phyloP scores from a whole-genome alignment of 1,139 yeast genomes.

The Tardiomyces blankii region DNA sequence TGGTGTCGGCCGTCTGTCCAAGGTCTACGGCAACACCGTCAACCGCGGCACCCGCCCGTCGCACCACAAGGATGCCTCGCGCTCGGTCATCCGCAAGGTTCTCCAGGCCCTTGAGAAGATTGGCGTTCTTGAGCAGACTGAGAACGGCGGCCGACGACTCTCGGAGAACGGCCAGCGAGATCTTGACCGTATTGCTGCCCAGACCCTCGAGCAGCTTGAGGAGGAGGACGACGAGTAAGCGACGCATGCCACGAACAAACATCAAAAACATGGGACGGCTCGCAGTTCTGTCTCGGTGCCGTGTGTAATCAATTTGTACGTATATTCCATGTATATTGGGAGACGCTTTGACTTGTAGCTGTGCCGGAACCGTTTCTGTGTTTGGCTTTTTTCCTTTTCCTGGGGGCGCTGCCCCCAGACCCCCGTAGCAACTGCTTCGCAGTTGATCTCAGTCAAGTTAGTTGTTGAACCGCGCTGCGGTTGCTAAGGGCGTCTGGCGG shows the following conservation, averaged over 20 bases:
- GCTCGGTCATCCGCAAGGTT: conserved; percentile 97
- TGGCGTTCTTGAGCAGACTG: conserved; percentile 92
- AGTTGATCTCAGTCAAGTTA: too few relatives aligned
- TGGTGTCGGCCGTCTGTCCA: conserved; percentile 99
- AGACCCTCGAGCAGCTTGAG: conserved; percentile 89
- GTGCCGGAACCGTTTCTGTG: too few relatives aligned
- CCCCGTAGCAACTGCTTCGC: too few relatives aligned
- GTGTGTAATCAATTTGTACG: neutral
- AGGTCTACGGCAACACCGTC: conserved; percentile 97
- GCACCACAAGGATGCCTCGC: conserved; percentile 98
- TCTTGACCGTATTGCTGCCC: conserved; percentile 99
- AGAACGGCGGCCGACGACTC: conserved; percentile 99
- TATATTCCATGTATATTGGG: neutral
- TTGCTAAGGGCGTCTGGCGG: too few relatives aligned
- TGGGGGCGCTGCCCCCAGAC: too few relatives aligned
- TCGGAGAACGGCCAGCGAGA: conserved; percentile 99
- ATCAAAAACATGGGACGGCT: neutral
- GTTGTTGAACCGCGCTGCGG: too few relatives aligned
- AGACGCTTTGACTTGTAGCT: neutral
- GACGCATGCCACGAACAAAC: conserved; percentile 1
- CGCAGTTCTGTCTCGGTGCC: neutral
- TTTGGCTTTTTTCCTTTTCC: too few relatives aligned
- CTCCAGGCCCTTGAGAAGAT: conserved; percentile 97
- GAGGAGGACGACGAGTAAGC: conserved; percentile 40
- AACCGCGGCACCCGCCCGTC: conserved; percentile 99